phyloP scores from a whole-genome alignment of 2,329 filamentous ascomycete genomes.

The Nemania abortiva region DNA sequence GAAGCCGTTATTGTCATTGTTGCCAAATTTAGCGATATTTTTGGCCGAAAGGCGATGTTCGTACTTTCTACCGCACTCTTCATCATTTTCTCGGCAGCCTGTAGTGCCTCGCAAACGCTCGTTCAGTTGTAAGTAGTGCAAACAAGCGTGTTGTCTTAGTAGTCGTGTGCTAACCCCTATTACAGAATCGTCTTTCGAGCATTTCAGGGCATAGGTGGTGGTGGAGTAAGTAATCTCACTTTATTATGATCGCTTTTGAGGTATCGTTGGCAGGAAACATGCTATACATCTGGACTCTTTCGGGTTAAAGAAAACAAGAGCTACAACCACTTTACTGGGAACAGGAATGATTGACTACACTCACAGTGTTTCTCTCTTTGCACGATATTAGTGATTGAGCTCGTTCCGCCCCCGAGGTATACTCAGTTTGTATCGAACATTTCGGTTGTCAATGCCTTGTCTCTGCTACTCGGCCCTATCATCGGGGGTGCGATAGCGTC shows the following conservation, averaged over 20 bases:
- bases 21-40: background rate
- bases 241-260: no score
- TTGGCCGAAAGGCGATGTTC: background rate
- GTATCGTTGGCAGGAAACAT: no score
- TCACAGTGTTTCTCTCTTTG: constrained; percentile 19
- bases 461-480: constrained; percentile 31
- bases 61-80: background rate
- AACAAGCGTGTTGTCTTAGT: background rate
- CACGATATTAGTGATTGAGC: constrained; percentile 27
- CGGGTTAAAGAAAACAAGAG: no score
- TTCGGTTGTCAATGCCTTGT: constrained; percentile 14
- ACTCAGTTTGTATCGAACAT: constrained; percentile 9
- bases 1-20: background rate
- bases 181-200: constrained; percentile 30
- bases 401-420: constrained; percentile 20
- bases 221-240: constrained; percentile 9
- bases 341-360: constrained; percentile 10
- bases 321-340: background rate
- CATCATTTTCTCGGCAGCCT: background rate
- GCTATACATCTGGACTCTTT: no score
- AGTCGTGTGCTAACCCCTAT: background rate
- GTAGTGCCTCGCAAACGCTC: background rate
- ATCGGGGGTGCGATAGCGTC: constrained; percentile 36
- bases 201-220: constrained; percentile 39
- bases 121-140: constrained; percentile 2